Conservation (phyloP, 805 yeast genomes). For the Zygotorulaspora sp. region DNA sequence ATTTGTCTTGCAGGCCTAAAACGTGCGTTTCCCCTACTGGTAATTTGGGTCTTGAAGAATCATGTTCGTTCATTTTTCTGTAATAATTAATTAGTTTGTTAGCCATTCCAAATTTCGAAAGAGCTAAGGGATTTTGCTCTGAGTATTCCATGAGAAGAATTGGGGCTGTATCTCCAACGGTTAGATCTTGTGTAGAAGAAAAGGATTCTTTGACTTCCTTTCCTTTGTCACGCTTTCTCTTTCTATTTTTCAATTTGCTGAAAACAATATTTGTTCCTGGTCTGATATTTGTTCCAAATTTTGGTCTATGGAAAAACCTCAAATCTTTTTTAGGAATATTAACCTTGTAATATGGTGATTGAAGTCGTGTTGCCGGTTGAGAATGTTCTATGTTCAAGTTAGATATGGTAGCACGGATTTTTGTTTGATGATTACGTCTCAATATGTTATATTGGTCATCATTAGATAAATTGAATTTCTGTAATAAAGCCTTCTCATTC, state of each 20-base stretch:
- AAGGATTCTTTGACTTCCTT: slow-evolving; percentile 73
- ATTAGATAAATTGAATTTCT: slow-evolving; percentile 79
- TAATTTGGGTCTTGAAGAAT: slow-evolving; percentile 78
- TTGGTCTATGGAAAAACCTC: slow-evolving; percentile 76
- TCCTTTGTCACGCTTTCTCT: slow-evolving; percentile 85
- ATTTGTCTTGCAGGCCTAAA: slow-evolving; percentile 89
- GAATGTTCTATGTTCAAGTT: slow-evolving; percentile 89
- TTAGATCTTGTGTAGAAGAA: slow-evolving; percentile 64
- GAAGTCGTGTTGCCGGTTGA: slow-evolving; percentile 78
- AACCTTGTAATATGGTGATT: slow-evolving; percentile 87
- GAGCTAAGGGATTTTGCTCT: slow-evolving; percentile 78
- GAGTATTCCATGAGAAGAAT: slow-evolving; percentile 81
- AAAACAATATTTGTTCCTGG: slow-evolving; percentile 76
- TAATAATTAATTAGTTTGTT: slow-evolving; percentile 89
- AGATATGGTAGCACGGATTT: slow-evolving; percentile 88
- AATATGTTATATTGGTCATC: slow-evolving; percentile 80
- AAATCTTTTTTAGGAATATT: slow-evolving; percentile 59
- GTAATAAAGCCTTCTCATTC: slow-evolving; percentile 49
- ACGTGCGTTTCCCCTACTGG: slow-evolving; percentile 93
- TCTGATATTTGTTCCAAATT: slow-evolving; percentile 54
- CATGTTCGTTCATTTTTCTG: slow-evolving; percentile 76
- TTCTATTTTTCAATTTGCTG: slow-evolving; percentile 68
- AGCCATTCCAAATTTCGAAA: slow-evolving; percentile 94
- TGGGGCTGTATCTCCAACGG: slow-evolving; percentile 77
- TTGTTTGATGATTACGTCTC: slow-evolving; percentile 82